Base-by-base conservation (phyloP, 441 rosid genomes). In the Adansonia madagascariensis region DNA sequence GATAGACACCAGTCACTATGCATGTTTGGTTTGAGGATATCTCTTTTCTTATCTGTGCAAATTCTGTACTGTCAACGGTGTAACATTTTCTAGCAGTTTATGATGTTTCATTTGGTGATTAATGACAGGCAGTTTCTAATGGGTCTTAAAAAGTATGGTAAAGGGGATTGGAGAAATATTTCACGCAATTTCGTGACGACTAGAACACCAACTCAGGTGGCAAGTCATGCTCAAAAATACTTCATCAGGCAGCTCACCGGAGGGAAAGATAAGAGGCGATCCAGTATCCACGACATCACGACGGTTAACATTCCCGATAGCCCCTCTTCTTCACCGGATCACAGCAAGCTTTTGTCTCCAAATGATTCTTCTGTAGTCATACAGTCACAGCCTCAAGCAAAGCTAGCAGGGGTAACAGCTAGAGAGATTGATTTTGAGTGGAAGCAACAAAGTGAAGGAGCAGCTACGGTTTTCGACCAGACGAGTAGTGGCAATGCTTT, bases 111-210 rank as follows among this genome's bases (percentile, higher is more conserved):
- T 31, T 31, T 31, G 35, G 4, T 31, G 35, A 31, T 31, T 31
- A 46, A 70, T 81, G 75, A 85, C 94, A 95, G 98, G 85, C 97
- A 90, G 76, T 95, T 95, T 82, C 85, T 95, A 70, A 77, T 90
- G 92, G 99, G 99, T 46, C 86, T 95, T 18, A 90, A 92, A 81
- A 95, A 89, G 82, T 90, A 92, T 82, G 99, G 99, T 27, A 95
- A 93, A 86, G 99, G 99, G 22, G 99, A 95, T 78, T 95, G 99
- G 99, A 89, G 99, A 82, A 93, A 91, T 63, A 95, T 95, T 77
- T 93, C 98, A 2, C 89, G 97, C 61, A 83, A 91, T 71, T 93
- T 89, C n/a, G 98, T 95, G 85, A 91, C 88, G 3, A 86, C 91
- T 31, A 77, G 97, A 60, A 95, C 98, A 8, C 98, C 98, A 0